Percentiles rank a stretch among this genome's conserved stretches.
Conservation (phyloP, 2,329 filamentous ascomycete species). For the Ascochyta lentis region DNA sequence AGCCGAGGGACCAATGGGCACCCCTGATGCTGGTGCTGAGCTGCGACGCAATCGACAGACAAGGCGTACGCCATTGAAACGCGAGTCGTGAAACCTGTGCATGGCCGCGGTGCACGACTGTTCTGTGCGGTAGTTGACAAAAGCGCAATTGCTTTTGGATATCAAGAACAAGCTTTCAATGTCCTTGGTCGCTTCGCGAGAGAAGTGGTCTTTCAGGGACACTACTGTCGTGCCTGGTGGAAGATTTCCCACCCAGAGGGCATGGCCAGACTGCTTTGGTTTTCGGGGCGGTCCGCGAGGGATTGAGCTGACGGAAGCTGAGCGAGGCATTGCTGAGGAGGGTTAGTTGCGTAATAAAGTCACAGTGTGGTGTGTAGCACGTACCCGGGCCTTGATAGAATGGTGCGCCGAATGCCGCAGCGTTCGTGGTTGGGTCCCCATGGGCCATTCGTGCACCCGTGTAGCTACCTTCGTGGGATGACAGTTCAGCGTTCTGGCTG, state of each 20-base stretch:
- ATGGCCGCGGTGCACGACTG: conserved; percentile 77
- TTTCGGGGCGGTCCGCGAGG: conserved; percentile 71
- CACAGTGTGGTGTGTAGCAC: neutral
- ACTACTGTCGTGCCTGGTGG: conserved; percentile 83
- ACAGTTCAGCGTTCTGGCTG: conserved; percentile 30
- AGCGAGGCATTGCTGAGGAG: conserved; percentile 26
- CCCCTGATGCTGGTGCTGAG: conserved; percentile 53
- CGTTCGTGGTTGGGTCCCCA: conserved; percentile 25
- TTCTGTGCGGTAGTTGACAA: conserved; percentile 92
- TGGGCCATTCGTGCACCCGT: conserved; percentile 21
- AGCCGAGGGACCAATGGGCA: conserved; percentile 63
- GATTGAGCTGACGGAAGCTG: conserved; percentile 42
- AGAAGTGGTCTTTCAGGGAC: conserved; percentile 89
- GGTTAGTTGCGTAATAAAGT: conserved; percentile 9
- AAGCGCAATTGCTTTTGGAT: conserved; percentile 95
- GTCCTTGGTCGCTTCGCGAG: conserved; percentile 73
- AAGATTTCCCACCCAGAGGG: conserved; percentile 94
- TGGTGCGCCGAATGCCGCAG: conserved; percentile 24
- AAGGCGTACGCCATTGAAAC: conserved; percentile 82
- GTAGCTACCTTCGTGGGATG: conserved; percentile 30
- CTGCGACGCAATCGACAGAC: conserved; percentile 80
- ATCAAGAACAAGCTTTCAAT: conserved; percentile 93
- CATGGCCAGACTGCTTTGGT: conserved; percentile 77
- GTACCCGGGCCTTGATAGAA: conserved; percentile 11
- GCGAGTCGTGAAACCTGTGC: conserved; percentile 85